Percentiles rank a stretch among this genome's conserved stretches.
Evolutionary conservation across 768 basidiomycete genomes (phyloP).

Genomic region (Leccinum fibrillosum): DNA sequence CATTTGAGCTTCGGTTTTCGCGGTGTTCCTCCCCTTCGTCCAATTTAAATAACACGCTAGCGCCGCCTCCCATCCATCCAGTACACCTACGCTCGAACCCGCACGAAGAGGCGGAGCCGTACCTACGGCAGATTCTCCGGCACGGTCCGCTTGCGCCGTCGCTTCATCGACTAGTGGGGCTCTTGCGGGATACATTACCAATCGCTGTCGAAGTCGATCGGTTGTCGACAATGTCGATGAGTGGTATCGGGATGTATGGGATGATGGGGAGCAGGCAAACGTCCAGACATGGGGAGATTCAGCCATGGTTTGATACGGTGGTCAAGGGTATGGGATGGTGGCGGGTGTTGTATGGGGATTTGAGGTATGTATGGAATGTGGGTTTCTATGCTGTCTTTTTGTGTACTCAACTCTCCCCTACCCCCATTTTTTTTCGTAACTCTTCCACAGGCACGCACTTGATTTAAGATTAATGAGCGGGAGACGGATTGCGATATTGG

Average conservation of each 20-base stretch:
- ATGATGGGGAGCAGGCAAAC: not conserved
- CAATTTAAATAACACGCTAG: constrained; percentile 18
- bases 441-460: constrained; percentile 57
- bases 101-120: constrained; percentile 75
- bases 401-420: not conserved
- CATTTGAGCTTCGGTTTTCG: constrained; percentile 72
- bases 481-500: constrained; percentile 67
- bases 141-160: constrained; percentile 65
- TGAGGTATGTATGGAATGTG: constrained; percentile 40
- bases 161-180: constrained; percentile 60
- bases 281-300: not conserved
- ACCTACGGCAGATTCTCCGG: constrained; percentile 67
- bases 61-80: constrained; percentile 31
- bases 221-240: constrained; percentile 38
- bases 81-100: constrained; percentile 48
- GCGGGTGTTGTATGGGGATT: constrained; percentile 65
- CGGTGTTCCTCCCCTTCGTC: constrained; percentile 33
- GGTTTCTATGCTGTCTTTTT: not conserved
- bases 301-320: constrained; percentile 55
- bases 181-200: constrained; percentile 75
- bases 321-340: constrained; percentile 84
- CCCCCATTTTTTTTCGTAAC: not conserved
- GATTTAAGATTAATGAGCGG: constrained; percentile 74
- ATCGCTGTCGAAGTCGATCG: constrained; percentile 68
- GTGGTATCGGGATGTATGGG: constrained; percentile 11